Conservation (phyloP, 169 alveolate genomes). For the Eimeria maxima region DNA sequence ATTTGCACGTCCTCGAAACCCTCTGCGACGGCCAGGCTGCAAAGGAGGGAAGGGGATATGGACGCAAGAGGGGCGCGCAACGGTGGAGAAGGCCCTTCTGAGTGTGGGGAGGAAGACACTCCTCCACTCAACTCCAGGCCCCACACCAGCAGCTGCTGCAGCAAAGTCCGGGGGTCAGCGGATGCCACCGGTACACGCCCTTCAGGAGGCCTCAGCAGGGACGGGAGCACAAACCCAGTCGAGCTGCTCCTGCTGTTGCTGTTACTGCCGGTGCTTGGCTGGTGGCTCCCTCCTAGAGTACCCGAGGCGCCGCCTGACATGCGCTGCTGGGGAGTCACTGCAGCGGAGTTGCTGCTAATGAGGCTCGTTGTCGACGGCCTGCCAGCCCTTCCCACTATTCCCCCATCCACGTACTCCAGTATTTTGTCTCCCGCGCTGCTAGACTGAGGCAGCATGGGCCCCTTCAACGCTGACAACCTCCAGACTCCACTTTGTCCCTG, state of each 20-base stretch:
- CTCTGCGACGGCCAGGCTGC: conserved; percentile 11
- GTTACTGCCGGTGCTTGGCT: neutral
- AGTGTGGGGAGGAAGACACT: neutral
- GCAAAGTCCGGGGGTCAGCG: conserved; percentile 30
- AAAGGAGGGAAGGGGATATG: conserved; percentile 6
- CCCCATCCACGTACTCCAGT: neutral
- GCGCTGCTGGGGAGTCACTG: neutral
- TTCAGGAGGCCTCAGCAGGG: conserved; percentile 17
- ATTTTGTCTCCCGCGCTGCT: conserved; percentile 36
- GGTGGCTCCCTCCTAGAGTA: conserved; percentile 5
- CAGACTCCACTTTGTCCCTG: neutral
- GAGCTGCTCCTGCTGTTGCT: conserved; percentile 7
- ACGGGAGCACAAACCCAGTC: neutral
- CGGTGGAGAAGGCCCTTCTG: neutral
- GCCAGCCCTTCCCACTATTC: neutral
- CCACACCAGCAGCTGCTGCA: conserved; percentile 69
- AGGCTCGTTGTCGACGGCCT: conserved; percentile 60
- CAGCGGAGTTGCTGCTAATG: conserved; percentile 14
- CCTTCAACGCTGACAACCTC: neutral
- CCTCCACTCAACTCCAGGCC: conserved; percentile 53
- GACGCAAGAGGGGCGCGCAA: conserved; percentile 54
- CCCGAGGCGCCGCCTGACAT: neutral
- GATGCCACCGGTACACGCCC: neutral
- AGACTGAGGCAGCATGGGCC: neutral
- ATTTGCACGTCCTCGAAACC: conserved; percentile 1